These are phyloP conservation scores for Aspergillus asperescens DNA, from an alignment of 495 filamentous ascomycete genomes.

Conservation along the genomic window DNA sequence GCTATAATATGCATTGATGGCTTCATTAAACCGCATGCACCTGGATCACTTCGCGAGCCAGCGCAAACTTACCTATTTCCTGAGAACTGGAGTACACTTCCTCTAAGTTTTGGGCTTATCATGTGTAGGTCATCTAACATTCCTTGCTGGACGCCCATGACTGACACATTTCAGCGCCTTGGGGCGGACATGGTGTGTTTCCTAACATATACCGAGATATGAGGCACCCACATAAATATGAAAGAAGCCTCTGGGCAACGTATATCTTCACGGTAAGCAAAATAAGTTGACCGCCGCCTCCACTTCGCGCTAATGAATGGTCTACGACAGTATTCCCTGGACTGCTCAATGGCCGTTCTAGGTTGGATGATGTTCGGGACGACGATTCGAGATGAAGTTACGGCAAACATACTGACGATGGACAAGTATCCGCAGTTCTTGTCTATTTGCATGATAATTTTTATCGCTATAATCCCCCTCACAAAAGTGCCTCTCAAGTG, in stretches of 20 bases:
- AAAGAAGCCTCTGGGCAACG: conserved; percentile 67
- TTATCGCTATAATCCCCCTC: conserved; percentile 86
- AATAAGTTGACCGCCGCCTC: background rate
- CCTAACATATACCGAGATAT: conserved; percentile 98
- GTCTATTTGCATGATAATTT: conserved; percentile 71
- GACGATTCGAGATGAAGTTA: conserved; percentile 77
- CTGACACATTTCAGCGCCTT: conserved; percentile 55
- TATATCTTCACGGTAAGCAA: conserved; percentile 80
- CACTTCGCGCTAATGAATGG: conserved; percentile 9
- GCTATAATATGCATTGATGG: conserved; percentile 79
- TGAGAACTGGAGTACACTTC: conserved; percentile 78
- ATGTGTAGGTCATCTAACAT: conserved; percentile 57
- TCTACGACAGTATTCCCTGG: conserved; percentile 61
- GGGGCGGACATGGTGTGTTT: conserved; percentile 93
- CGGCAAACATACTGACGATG: conserved; percentile 73
- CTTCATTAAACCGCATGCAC: conserved; percentile 68
- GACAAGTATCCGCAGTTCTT: conserved; percentile 69
- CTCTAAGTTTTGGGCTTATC: conserved; percentile 88
- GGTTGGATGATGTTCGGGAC: conserved; percentile 95
- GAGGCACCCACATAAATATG: conserved; percentile 87
- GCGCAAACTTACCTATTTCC: conserved; percentile 71
- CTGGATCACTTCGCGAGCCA: conserved; percentile 82
- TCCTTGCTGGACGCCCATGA: background rate
- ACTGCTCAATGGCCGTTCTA: conserved; percentile 71
- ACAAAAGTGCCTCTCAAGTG: conserved; percentile 91